Base-by-base conservation (phyloP, 2,329 filamentous ascomycete species). In the Diplodia scrobiculata region DNA sequence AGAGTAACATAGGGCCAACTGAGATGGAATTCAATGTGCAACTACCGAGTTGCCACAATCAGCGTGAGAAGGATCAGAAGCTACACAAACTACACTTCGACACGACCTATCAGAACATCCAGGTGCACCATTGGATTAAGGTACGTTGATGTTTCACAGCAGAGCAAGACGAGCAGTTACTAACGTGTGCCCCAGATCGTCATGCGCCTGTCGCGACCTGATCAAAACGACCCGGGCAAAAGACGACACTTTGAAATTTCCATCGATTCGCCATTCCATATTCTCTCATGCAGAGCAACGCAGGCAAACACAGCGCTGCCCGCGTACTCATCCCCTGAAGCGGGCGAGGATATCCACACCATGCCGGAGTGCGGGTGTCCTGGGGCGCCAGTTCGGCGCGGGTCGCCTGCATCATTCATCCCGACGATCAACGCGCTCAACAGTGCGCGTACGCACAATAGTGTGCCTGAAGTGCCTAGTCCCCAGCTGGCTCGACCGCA, bases 61-160 rank as follows among this genome's bases (percentile, higher is more conserved):
- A 96, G 89, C 84, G 81, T 70, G 87, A 90, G 25, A 90, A 89
- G 54, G 89, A 93, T 72, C 89, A 93, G 73, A 83, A 84, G 68
- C 73, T 77, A 29, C 83, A 86, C 67, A 85, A 87, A 67, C 79
- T 97, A 67, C 90, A 97, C 75, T 94, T 94, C 63, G 92, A 97
- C 74, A 96, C 92, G 65, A 96, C 92, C 66, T 97, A 94, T 83
- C 90, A 92, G 73, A 96, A 96, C 69, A 94, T 96, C 63, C 91
- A 95, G 72, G 92, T 97, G 64, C 92, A 91, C 75, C 93, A 97
- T 76, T 97, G 92, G 92, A 96, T 97, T 77, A 97, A 97, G 86
- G 91, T 92, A 80, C 60, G 45, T n/a, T 36, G 17, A 58, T 21
- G 41, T 14, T 14, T 3, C 29, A 41, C 4, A 47, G 36, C 66